Conservation (phyloP, 2,329 filamentous ascomycete species). For the Nannizziopsis barbatae region DNA sequence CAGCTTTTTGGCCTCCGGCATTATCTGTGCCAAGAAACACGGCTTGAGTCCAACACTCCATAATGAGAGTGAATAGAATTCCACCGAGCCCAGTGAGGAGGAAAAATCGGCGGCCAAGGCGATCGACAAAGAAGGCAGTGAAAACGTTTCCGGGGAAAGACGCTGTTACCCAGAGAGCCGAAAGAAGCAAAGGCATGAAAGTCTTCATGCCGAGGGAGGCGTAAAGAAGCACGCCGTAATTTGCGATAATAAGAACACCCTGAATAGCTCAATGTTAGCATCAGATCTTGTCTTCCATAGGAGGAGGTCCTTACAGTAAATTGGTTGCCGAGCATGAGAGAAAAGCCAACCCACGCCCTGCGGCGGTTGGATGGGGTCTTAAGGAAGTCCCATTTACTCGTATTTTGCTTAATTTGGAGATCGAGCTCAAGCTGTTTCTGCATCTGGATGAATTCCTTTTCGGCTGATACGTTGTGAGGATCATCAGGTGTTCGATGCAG, state of each 20-base stretch:
- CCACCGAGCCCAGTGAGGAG: slow-evolving; percentile 30
- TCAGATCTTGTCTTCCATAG: not conserved
- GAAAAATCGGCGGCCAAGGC: slow-evolving; percentile 28
- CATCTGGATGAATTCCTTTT: slow-evolving; percentile 36
- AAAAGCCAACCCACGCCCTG: slow-evolving; percentile 31
- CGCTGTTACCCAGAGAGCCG: slow-evolving; percentile 30
- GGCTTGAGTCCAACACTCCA: slow-evolving; percentile 28
- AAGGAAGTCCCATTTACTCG: slow-evolving; percentile 34
- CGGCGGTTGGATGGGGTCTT: slow-evolving; percentile 32
- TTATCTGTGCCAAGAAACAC: slow-evolving; percentile 27
- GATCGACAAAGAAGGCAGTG: slow-evolving; percentile 33
- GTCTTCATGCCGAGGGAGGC: slow-evolving; percentile 25
- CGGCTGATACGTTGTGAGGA: slow-evolving; percentile 29
- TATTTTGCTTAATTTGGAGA: slow-evolving; percentile 22
- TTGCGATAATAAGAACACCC: slow-evolving; percentile 24
- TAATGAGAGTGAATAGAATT: slow-evolving; percentile 25
- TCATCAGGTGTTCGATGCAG: slow-evolving; percentile 36
- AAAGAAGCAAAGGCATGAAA: slow-evolving; percentile 30
- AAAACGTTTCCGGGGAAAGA: slow-evolving; percentile 33
- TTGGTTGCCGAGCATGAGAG: slow-evolving; percentile 34
- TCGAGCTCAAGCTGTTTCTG: slow-evolving; percentile 36
- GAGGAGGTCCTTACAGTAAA: slow-evolving; percentile 20
- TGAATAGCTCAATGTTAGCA: slow-evolving; percentile 6
- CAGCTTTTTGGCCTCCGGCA: slow-evolving; percentile 26
- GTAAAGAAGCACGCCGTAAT: slow-evolving; percentile 33